Conservation (phyloP, 495 filamentous ascomycete genomes). For the Penicillium argentinense region DNA sequence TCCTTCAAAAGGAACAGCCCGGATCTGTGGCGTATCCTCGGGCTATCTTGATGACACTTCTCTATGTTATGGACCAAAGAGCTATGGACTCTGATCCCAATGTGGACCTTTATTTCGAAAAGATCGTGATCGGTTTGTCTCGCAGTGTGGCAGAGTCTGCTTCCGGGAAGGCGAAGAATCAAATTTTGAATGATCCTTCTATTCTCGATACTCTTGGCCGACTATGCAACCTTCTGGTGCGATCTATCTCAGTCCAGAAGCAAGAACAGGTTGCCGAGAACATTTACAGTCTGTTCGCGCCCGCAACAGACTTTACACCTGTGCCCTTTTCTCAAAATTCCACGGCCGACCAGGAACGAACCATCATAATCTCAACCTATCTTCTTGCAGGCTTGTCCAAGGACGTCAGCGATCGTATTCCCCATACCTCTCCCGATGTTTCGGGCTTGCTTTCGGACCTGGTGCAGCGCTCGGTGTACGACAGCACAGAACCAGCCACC, state of each 20-base stretch:
- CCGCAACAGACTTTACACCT: conserved; percentile 32
- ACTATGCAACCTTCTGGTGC: conserved; percentile 60
- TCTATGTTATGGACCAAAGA: conserved; percentile 62
- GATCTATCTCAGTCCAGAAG: conserved; percentile 50
- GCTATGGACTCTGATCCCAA: conserved; percentile 48
- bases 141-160: conserved; percentile 45
- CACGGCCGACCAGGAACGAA: conserved; percentile 39
- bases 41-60: conserved; percentile 62
- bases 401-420: conserved; percentile 29
- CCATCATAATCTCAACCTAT: conserved; percentile 61
- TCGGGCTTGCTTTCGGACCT: conserved; percentile 42
- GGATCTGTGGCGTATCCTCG: conserved; percentile 53
- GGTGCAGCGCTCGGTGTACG: conserved; percentile 33
- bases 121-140: conserved; percentile 55
- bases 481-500: conserved; percentile 36
- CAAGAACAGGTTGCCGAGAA: conserved; percentile 56
- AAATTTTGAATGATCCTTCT: conserved; percentile 52
- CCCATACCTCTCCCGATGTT: conserved; percentile 35
- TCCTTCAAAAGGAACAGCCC: conserved; percentile 54
- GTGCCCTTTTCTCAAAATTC: conserved; percentile 40
- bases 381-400: conserved; percentile 58
- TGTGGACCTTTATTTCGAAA: conserved; percentile 58
- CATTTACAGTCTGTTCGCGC: conserved; percentile 56
- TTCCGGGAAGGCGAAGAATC: conserved; percentile 36
- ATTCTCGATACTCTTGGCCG: conserved; percentile 64